Evolutionary conservation across 169 alveolate species (phyloP).

Genomic region (Plasmodium vivax): DNA sequence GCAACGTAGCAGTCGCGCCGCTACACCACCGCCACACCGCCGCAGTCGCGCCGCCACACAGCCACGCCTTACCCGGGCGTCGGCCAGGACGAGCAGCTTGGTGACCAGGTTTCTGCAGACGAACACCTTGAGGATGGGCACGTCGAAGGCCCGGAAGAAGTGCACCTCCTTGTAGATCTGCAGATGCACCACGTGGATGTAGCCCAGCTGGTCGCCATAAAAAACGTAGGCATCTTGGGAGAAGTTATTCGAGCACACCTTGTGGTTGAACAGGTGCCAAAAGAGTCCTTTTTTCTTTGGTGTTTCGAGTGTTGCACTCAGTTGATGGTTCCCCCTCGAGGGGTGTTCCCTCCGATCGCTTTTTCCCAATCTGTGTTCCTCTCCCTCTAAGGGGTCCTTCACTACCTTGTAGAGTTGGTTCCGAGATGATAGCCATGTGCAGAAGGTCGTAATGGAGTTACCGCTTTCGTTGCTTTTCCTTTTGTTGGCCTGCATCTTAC

Average conservation of each 20-base stretch:
- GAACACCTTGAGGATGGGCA: conserved; percentile 44
- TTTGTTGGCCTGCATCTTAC: conserved; percentile 4
- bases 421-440: conserved; percentile 10
- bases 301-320: background rate
- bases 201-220: conserved; percentile 66
- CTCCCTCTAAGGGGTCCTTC: background rate
- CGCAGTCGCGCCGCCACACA: background rate
- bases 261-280: conserved; percentile 47
- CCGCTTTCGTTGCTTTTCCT: conserved; percentile 1
- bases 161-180: conserved; percentile 35
- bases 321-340: background rate
- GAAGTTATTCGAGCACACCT: conserved; percentile 14
- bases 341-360: background rate
- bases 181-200: conserved; percentile 42
- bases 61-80: background rate
- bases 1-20: background rate
- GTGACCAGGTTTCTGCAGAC: background rate
- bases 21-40: background rate
- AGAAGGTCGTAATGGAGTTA: conserved; percentile 29
- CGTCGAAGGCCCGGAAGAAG: conserved; percentile 35
- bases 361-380: background rate
- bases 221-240: conserved; percentile 48
- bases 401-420: background rate
- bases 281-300: conserved; percentile 23
- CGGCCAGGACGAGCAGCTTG: conserved; percentile 29